phyloP scores from a whole-genome alignment of 2,329 filamentous ascomycete species.

The Herpotrichia juniperi region DNA sequence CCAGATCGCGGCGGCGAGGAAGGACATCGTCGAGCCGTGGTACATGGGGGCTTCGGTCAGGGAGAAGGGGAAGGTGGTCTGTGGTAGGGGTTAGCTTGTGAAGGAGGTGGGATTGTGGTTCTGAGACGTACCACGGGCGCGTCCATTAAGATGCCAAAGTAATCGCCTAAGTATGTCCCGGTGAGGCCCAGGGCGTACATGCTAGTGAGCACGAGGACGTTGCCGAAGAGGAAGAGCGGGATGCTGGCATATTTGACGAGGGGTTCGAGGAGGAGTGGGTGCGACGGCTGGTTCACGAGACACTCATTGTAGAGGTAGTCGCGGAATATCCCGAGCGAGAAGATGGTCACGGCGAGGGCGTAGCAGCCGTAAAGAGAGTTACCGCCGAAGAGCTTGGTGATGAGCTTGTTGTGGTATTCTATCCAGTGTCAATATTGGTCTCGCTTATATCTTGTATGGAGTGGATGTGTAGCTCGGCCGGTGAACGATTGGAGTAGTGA shows the following conservation, averaged over 20 bases:
- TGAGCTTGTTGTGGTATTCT: conserved; percentile 91
- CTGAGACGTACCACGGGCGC: too few species aligned
- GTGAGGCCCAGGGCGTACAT: conserved; percentile 94
- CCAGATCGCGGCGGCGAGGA: conserved; percentile 83
- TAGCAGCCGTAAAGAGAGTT: conserved; percentile 85
- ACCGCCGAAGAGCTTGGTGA: conserved; percentile 86
- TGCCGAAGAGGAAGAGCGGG: conserved; percentile 75
- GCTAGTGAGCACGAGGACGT: conserved; percentile 82
- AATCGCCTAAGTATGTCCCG: conserved; percentile 96
- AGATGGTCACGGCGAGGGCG: conserved; percentile 84
- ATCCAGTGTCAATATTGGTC: conserved; percentile 7
- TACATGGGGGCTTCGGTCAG: conserved; percentile 94
- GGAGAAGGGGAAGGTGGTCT: conserved; percentile 82
- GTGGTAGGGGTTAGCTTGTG: neutral
- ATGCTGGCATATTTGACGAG: conserved; percentile 69
- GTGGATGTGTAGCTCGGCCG: neutral
- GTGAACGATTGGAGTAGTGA: neutral
- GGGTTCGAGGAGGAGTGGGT: conserved; percentile 70
- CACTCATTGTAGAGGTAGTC: conserved; percentile 82
- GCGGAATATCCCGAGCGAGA: conserved; percentile 86
- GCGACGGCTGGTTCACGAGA: conserved; percentile 75
- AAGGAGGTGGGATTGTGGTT: conserved; percentile 71
- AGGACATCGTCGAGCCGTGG: conserved; percentile 89
- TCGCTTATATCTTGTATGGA: neutral
- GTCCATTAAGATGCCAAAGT: conserved; percentile 98